Conservation (phyloP, 2,329 filamentous ascomycete species). For the Nemania sp. region DNA sequence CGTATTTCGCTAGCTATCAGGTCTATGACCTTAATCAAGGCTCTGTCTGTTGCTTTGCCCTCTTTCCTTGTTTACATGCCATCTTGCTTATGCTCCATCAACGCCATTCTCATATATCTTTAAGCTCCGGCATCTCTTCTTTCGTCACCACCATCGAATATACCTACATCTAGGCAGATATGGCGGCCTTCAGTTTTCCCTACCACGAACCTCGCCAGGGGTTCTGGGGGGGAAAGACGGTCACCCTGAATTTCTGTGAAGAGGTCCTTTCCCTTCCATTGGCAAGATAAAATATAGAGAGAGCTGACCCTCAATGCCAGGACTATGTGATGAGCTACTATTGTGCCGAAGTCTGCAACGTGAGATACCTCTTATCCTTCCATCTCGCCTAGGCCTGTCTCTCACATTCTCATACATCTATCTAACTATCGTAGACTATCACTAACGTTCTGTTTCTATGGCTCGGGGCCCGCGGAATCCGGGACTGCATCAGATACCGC, state of each 20-base stretch:
- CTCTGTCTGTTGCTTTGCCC: constrained; percentile 1
- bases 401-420: neutral
- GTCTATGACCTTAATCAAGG: constrained; percentile 8
- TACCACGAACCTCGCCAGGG: constrained; percentile 48
- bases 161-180: constrained; percentile 5
- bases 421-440: constrained; percentile 56
- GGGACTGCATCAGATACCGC: constrained; percentile 70
- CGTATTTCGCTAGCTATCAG: neutral
- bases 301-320: constrained; percentile 35
- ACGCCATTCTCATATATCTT: neutral
- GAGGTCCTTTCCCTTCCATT: constrained; percentile 56
- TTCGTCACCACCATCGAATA: neutral
- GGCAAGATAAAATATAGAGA: neutral
- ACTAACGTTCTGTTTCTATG: constrained; percentile 84
- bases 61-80: neutral
- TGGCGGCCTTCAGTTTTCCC: constrained; percentile 38
- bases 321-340: constrained; percentile 74
- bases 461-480: constrained; percentile 75
- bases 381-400: neutral
- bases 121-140: neutral
- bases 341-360: constrained; percentile 75
- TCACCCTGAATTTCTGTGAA: constrained; percentile 80
- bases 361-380: constrained; percentile 28
- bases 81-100: neutral
- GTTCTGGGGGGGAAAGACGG: constrained; percentile 72